These are phyloP conservation scores for Hippophae tibetana DNA, from an alignment of 306 rosid species.

Conservation along the genomic window DNA sequence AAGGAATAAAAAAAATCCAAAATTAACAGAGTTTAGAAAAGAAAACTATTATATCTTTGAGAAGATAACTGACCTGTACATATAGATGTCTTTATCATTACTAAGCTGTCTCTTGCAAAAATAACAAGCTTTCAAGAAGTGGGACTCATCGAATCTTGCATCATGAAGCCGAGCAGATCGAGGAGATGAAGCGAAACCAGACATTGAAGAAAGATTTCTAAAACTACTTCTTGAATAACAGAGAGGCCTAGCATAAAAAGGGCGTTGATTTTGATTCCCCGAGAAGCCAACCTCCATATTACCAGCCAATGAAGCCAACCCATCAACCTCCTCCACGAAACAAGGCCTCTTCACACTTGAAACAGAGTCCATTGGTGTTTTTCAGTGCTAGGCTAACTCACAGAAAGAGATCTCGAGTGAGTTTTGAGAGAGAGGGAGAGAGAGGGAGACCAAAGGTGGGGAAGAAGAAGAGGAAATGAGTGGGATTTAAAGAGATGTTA, in stretches of 20 bases:
- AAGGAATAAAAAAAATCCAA: not conserved
- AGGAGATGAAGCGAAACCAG: slow-evolving; percentile 21
- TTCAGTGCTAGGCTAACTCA: not conserved
- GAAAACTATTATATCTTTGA: not conserved
- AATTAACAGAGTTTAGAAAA: not conserved
- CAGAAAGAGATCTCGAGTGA: not conserved
- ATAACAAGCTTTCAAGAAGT: slow-evolving; percentile 70
- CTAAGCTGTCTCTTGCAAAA: slow-evolving; percentile 69
- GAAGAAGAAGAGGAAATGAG: not conserved
- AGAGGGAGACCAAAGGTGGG: not conserved
- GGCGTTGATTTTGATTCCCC: slow-evolving; percentile 19
- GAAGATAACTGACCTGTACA: slow-evolving; percentile 64
- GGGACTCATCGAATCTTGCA: slow-evolving; percentile 74
- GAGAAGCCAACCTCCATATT: slow-evolving; percentile 51
- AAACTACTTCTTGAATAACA: slow-evolving; percentile 33
- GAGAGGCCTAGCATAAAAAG: slow-evolving; percentile 39
- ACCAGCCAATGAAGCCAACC: slow-evolving; percentile 34
- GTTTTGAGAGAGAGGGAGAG: not conserved
- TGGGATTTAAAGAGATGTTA: slow-evolving; percentile 3
- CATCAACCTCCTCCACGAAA: slow-evolving; percentile 51
- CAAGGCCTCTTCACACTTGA: slow-evolving; percentile 38
- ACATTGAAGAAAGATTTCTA: slow-evolving; percentile 11
- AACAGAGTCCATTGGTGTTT: slow-evolving; percentile 35
- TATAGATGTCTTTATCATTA: slow-evolving; percentile 64
- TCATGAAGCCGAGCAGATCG: slow-evolving; percentile 75